Evolutionary conservation across 1,284 basidiomycete species (phyloP).

Genomic region (Melampsora americana): DNA sequence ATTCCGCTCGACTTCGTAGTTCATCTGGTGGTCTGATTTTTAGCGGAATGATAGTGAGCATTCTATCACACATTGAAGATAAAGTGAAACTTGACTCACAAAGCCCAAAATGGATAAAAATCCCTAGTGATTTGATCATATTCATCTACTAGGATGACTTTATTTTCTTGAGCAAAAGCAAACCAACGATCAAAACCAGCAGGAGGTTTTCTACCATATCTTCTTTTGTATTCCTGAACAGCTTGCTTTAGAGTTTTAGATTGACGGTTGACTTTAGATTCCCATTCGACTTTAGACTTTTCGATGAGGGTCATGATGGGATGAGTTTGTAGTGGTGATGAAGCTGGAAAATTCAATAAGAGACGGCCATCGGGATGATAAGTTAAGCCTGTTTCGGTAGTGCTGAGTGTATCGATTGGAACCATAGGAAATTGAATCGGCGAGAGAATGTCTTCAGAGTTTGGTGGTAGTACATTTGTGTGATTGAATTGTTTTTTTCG

Average conservation of each 20-base stretch:
- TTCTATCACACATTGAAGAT: background rate
- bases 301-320: slow-evolving; percentile 57
- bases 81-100: slow-evolving; percentile 11
- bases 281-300: slow-evolving; percentile 57
- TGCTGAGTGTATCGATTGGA: background rate
- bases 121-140: slow-evolving; percentile 51
- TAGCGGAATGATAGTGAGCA: background rate
- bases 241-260: slow-evolving; percentile 58
- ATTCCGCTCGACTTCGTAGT: slow-evolving; percentile 1
- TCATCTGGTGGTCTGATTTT: slow-evolving; percentile 9
- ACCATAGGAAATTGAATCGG: background rate
- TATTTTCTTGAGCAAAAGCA: slow-evolving; percentile 49
- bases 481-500: background rate
- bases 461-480: background rate
- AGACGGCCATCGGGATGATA: slow-evolving; percentile 7
- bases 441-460: background rate
- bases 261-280: slow-evolving; percentile 55
- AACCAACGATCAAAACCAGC: slow-evolving; percentile 46
- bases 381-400: background rate
- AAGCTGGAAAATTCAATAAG: background rate
- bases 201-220: slow-evolving; percentile 52
- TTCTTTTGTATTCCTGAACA: slow-evolving; percentile 56
- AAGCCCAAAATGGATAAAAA: slow-evolving; percentile 46
- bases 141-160: slow-evolving; percentile 51
- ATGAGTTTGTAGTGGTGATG: slow-evolving; percentile 46